Evolutionary conservation across 441 rosid genomes (phyloP).

Genomic region (Metrosideros polymorpha): DNA sequence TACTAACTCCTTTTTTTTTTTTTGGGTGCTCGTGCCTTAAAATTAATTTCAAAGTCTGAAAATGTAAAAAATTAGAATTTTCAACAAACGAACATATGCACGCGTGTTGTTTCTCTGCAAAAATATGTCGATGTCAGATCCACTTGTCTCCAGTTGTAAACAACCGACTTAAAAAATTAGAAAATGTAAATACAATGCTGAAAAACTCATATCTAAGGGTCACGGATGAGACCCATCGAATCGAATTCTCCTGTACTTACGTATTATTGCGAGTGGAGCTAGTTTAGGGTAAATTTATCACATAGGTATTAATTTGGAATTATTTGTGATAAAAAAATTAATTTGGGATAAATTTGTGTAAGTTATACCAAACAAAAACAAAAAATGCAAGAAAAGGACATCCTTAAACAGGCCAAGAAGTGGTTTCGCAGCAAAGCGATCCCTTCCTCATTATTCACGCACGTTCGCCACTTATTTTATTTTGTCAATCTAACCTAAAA

Average conservation of each 20-base stretch:
- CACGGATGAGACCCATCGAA: no score
- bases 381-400: neutral
- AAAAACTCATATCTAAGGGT: fast-evolving
- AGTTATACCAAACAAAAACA: no score
- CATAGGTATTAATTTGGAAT: fast-evolving
- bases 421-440: neutral
- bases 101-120: fast-evolving
- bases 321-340: no score
- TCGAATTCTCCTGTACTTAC: no score
- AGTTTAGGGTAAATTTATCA: no score
- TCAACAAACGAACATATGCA: fast-evolving
- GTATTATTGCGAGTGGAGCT: no score
- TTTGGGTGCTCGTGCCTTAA: neutral
- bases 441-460: neutral
- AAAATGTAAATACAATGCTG: neutral
- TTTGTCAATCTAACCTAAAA: no score
- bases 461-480: neutral
- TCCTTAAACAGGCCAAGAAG: neutral
- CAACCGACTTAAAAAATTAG: neutral
- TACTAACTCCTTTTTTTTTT: neutral
- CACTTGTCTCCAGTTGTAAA: fast-evolving
- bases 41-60: neutral
- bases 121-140: fast-evolving
- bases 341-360: no score
- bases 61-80: neutral